Evolutionary conservation across 1,284 basidiomycete species (phyloP).

Genomic region (Pseudozyma hubeiensis): DNA sequence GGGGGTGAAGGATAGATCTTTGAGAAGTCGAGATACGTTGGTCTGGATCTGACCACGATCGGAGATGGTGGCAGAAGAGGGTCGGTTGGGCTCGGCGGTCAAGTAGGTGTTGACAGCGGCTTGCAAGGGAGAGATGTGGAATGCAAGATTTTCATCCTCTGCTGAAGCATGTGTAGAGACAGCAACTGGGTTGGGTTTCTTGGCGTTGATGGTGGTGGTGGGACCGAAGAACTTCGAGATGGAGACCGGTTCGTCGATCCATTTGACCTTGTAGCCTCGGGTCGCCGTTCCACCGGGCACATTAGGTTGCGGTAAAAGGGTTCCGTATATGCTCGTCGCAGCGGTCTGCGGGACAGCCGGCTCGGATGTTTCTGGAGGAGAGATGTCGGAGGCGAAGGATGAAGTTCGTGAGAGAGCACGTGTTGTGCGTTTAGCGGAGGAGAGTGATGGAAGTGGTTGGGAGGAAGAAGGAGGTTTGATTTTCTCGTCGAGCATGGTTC

Average conservation of each 20-base stretch:
- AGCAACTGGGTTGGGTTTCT: constrained; percentile 6
- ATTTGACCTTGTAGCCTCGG: constrained; percentile 46
- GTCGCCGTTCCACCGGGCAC: constrained; percentile 13
- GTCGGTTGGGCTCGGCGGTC: constrained; percentile 12
- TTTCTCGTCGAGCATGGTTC: constrained; percentile 82
- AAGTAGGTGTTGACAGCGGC: constrained; percentile 31
- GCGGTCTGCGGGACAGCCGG: background rate
- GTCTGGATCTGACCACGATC: constrained; percentile 6
- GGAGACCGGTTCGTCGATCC: constrained; percentile 53
- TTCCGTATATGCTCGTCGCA: constrained; percentile 34
- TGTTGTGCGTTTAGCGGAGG: constrained; percentile 16
- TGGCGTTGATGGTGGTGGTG: constrained; percentile 5
- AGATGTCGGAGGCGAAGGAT: constrained; percentile 4
- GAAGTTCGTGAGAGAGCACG: constrained; percentile 27
- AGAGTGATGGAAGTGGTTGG: background rate
- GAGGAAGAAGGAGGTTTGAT: constrained; percentile 17
- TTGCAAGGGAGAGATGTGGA: constrained; percentile 15
- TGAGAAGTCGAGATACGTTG: constrained; percentile 22
- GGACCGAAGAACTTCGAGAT: constrained; percentile 52
- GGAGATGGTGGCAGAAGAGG: constrained; percentile 2
- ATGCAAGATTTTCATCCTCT: constrained; percentile 1
- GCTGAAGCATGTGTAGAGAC: background rate
- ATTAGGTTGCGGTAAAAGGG: constrained; percentile 17
- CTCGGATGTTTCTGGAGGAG: background rate
- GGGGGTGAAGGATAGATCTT: constrained; percentile 20